These are phyloP conservation scores for Funneliformis mosseae DNA, from an alignment of 192 early-diverging fungal species.

Conservation along the genomic window DNA sequence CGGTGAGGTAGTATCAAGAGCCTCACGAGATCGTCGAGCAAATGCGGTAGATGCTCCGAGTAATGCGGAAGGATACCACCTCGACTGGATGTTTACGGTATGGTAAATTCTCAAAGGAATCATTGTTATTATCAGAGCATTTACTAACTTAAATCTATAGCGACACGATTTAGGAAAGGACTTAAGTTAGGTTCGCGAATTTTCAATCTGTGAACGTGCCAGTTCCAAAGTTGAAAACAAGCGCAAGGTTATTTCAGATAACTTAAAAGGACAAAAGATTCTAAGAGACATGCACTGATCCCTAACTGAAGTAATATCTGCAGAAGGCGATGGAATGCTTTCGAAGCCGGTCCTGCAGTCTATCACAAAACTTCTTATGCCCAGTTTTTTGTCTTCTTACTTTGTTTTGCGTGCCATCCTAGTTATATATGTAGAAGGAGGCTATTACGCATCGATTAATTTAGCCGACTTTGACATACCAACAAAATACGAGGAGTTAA, in stretches of 20 bases:
- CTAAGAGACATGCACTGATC: slow-evolving; percentile 28
- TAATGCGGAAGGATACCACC: slow-evolving; percentile 35
- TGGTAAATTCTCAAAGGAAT: slow-evolving; percentile 25
- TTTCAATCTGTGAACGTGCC: slow-evolving; percentile 26
- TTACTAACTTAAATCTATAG: slow-evolving; percentile 33
- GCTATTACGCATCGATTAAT: slow-evolving; percentile 26
- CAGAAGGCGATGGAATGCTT: slow-evolving; percentile 2
- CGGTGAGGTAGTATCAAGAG: slow-evolving; percentile 34
- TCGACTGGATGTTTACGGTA: slow-evolving; percentile 39
- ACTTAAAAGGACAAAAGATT: slow-evolving; percentile 27
- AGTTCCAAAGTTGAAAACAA: slow-evolving; percentile 33
- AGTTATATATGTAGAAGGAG: slow-evolving; percentile 23
- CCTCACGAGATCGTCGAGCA: slow-evolving; percentile 30
- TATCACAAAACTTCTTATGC: slow-evolving; percentile 22
- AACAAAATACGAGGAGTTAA: slow-evolving; percentile 30
- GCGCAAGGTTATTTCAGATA: slow-evolving; percentile 30
- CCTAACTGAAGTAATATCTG: slow-evolving; percentile 31
- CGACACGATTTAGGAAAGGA: slow-evolving; percentile 30
- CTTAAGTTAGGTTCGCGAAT: slow-evolving; percentile 31
- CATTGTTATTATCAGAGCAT: slow-evolving; percentile 3
- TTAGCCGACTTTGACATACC: slow-evolving; percentile 33
- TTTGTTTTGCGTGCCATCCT: slow-evolving; percentile 35
- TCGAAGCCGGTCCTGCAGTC: slow-evolving; percentile 20
- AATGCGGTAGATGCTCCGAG: slow-evolving; percentile 30
- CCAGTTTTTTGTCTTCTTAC: slow-evolving; percentile 26